Conservation (phyloP, 1,284 basidiomycete species). For the Trametes sp. region DNA sequence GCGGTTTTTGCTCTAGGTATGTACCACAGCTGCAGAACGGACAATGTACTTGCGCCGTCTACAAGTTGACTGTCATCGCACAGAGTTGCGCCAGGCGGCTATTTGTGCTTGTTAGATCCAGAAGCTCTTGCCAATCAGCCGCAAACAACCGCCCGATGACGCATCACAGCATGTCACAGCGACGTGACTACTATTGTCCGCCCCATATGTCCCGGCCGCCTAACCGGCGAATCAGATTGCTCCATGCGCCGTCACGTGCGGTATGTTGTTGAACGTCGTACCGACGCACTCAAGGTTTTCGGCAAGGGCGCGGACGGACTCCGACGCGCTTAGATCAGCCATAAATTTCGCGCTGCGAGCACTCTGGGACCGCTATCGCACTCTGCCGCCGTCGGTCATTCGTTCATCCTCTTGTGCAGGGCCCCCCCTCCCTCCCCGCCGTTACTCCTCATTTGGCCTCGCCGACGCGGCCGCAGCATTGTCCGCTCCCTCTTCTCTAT, state of each 20-base stretch:
- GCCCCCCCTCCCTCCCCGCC: background rate
- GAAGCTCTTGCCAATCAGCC: conserved; percentile 14
- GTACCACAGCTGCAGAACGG: too few species aligned
- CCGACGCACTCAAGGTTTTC: background rate
- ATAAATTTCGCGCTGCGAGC: background rate
- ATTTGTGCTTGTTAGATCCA: conserved; percentile 10
- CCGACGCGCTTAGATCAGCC: background rate
- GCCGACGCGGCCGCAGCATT: too few species aligned
- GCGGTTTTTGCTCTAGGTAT: too few species aligned
- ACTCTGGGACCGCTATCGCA: background rate
- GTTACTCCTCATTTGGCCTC: too few species aligned
- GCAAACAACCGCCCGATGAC: conserved; percentile 8
- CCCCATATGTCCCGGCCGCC: background rate
- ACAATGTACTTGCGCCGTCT: too few species aligned
- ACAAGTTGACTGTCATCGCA: too few species aligned
- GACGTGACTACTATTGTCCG: background rate
- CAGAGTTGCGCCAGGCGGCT: background rate
- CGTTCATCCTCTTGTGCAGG: background rate
- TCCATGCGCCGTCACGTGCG: background rate
- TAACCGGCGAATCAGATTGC: background rate
- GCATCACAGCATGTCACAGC: conserved; percentile 1
- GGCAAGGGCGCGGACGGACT: background rate
- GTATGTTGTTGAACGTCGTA: background rate
- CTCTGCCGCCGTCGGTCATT: background rate
- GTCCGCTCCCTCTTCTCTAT: background rate